Base-by-base conservation (phyloP, 176 grass and related monocot species). In the Pontederia crassipes region DNA sequence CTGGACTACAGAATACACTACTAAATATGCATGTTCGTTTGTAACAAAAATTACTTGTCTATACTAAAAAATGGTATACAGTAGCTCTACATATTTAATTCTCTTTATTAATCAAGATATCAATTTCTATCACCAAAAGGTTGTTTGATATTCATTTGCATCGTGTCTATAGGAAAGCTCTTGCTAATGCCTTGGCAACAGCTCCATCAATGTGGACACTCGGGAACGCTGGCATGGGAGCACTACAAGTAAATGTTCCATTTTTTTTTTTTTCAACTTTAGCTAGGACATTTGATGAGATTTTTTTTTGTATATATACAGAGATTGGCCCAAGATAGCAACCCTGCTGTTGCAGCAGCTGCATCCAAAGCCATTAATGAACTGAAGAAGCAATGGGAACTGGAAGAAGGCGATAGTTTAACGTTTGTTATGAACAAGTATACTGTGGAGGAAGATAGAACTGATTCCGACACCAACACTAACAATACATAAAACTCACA, bases 181-280 rank as follows among this genome's bases (percentile, higher is more conserved):
- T 97, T 20, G 92, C 87, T 75, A 97, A 97, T 67, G 92, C 92
- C 17, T 77, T 97, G 58, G 92, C 92, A 57, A 79, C 79, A 51
- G 92, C 92, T 76, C 92, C 92, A 45, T 97, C 92, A 46, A 97
- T 97, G 84, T 97, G 92, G 92, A 91, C 71, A 74, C 81, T 91
- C 12, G 92, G 92, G 29, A 91, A 97, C 74, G 87, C 87, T 69
- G 92, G 92, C 76, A 97, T 97, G 92, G 87, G 92, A 29, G 87
- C 92, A 16, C 80, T 97, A 46, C 87, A 97, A 79, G 92, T 91
- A 65, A 78, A 12, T 46, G 20, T 46, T 10, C 7, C 2, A 20
- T 55, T 32, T 12, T 45, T 9, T 17, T 55, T 13, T 55, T 46
- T 14, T 17, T 15, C 12, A 7, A 24, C 10, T 70, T 47, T 17